A percentile compares a stretch with the other conserved stretches of the same genome.
Conservation (phyloP, 2,329 filamentous ascomycete species). For the Shiraia bambusicola region DNA sequence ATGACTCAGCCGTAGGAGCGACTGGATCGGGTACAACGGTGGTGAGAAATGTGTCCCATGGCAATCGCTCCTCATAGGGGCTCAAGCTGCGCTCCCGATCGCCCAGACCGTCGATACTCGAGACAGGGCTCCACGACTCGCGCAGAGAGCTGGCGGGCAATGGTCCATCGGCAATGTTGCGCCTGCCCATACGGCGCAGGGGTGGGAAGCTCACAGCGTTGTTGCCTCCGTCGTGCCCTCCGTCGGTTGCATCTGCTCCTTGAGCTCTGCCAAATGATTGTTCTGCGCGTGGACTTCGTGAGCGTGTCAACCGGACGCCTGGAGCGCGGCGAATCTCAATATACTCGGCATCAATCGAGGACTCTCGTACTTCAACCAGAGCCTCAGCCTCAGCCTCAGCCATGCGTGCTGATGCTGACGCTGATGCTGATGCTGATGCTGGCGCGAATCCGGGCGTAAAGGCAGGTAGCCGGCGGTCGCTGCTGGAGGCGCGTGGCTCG, state of each 20-base stretch:
- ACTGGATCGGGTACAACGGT: conserved; percentile 81
- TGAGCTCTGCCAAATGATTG: conserved; percentile 4
- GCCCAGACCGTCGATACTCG: conserved; percentile 69
- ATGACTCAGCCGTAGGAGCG: conserved; percentile 77
- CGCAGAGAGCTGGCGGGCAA: conserved; percentile 41
- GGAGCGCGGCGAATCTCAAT: conserved; percentile 12
- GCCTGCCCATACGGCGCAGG: conserved; percentile 42
- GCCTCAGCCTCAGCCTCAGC: conserved; percentile 5
- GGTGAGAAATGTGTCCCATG: conserved; percentile 78
- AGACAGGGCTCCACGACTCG: conserved; percentile 42
- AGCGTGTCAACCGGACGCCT: conserved; percentile 13
- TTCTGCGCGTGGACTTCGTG: conserved; percentile 12
- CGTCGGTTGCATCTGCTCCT: conserved; percentile 12
- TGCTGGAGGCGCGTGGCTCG: conserved; percentile 11
- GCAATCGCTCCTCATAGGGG: conserved; percentile 55
- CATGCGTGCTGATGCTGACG: conserved; percentile 29
- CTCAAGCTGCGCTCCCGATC: conserved; percentile 83
- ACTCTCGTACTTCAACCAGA: conserved; percentile 8
- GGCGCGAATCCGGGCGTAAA: conserved; percentile 42
- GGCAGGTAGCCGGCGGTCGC: conserved; percentile 26
- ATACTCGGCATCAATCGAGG: conserved; percentile 3
- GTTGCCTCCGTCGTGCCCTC: conserved; percentile 26
- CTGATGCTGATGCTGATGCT: conserved; percentile 35
- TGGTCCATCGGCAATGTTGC: conserved; percentile 40
- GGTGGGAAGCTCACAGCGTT: conserved; percentile 38